phyloP scores from a whole-genome alignment of 441 rosid species.

The Erodium moschatum region DNA sequence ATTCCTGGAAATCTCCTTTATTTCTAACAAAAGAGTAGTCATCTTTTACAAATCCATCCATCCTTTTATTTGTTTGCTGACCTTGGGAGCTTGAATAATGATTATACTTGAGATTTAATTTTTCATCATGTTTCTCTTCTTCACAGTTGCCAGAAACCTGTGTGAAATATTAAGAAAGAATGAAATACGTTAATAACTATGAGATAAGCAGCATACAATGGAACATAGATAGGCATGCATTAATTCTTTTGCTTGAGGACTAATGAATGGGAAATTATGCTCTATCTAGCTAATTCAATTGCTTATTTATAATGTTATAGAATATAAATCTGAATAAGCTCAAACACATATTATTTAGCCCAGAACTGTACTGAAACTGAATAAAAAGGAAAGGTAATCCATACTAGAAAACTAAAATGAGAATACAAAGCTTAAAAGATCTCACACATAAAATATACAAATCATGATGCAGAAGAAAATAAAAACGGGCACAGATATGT shows the following conservation, averaged over 20 bases:
- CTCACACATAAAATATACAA: neutral
- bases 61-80: conserved; percentile 21
- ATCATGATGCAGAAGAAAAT: neutral
- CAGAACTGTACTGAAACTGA: neutral
- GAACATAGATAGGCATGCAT: too few relatives aligned
- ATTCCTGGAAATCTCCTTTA: conserved; percentile 24
- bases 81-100: conserved; percentile 25
- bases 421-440: neutral
- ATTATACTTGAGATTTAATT: conserved; percentile 24
- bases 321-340: neutral
- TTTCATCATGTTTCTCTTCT: conserved; percentile 20
- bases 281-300: neutral
- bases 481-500: conserved; percentile 12
- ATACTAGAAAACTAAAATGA: neutral
- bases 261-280: neutral
- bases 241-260: too few relatives aligned
- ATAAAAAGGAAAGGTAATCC: neutral
- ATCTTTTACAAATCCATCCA: conserved; percentile 22
- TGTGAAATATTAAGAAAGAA: conserved; percentile 11
- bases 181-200: neutral
- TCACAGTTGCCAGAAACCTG: conserved; percentile 33
- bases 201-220: neutral
- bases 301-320: neutral
- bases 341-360: too few relatives aligned
- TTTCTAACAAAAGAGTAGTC: conserved; percentile 24